Conservation (phyloP, 106 monocot species). For the Dioscorea dumetorum region DNA sequence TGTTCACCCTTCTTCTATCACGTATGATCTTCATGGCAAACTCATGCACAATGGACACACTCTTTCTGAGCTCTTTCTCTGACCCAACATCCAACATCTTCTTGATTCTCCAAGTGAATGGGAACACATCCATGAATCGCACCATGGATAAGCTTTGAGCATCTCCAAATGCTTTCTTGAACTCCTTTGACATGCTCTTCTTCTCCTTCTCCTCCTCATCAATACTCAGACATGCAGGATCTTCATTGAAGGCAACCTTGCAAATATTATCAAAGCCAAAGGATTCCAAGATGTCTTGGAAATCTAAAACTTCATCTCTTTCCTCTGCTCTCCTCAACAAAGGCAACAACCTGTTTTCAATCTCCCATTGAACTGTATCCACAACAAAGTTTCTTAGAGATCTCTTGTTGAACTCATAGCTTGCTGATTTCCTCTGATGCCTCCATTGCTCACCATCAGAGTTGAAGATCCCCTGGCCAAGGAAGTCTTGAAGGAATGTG, state of each 20-base stretch:
- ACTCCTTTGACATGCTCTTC: not conserved
- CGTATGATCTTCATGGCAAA: conserved; percentile 30
- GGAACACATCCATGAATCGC: conserved; percentile 9
- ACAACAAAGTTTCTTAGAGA: conserved; percentile 28
- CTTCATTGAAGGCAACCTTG: conserved; percentile 38
- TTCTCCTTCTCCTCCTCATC: no score
- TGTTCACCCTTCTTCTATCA: conserved; percentile 7
- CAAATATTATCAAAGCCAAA: conserved; percentile 58
- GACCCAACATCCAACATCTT: not conserved
- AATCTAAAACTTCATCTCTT: conserved; percentile 16
- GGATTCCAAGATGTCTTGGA: conserved; percentile 36
- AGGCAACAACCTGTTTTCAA: conserved; percentile 27
- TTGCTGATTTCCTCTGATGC: conserved; percentile 37
- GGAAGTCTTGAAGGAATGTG: conserved; percentile 21
- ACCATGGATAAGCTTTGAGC: conserved; percentile 1
- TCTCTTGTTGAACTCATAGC: conserved; percentile 37
- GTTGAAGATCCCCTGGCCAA: conserved; percentile 12
- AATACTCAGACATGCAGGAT: conserved; percentile 24
- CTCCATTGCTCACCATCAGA: not conserved
- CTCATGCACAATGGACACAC: no score
- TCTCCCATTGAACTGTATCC: conserved; percentile 18
- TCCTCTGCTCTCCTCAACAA: conserved; percentile 10
- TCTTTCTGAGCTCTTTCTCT: no score
- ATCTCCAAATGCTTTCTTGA: not conserved
- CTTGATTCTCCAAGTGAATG: conserved; percentile 26